Base-by-base conservation (phyloP, 23 red algal species). In the Pyropia haitanensis region DNA sequence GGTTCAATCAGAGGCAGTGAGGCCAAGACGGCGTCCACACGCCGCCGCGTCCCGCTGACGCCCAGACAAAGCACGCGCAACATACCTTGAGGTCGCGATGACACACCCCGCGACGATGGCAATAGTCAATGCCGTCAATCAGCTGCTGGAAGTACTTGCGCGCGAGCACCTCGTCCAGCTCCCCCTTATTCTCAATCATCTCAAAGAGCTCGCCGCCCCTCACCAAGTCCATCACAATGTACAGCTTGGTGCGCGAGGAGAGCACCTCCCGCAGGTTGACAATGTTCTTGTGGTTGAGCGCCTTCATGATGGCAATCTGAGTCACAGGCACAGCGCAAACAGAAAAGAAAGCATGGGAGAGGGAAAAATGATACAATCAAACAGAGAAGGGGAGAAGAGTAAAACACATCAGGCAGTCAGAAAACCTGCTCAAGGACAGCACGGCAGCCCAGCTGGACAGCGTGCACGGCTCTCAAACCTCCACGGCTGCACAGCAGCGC, bases 121-220 rank as follows among this genome's bases (percentile, higher is more conserved):
- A 77, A 29, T 77, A 63, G n/a, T n/a, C 60, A 18, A 77, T 19
- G 20, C 60, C 72, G 32, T 77, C 60, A 49, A 63, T 25, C 48
- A 77, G 49, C 56, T 77, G 72, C 63, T 77, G 72, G 21, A 77
- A 77, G 56, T 48, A 77, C n/a, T 29, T 19, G n/a, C 72, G 52
- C 13, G 60, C 58, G n/a, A 48, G 28, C 19, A 24, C 54, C 30
- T 77, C 72, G 22, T 56, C 53, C 2, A 63, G 60, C 28, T 66
- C 33, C 18, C 72, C 72, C 56, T 26, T 63, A 46, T 68, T 66
- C 18, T 65, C 72, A 21, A 77, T 77, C 23, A 56, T 53, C 22
- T 63, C 62, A 56, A 77, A 77, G 10, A 77, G 55, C 55, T 77
- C 72, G 27, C 72, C 72, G 18, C 72, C 72, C 34, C 60, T 48